phyloP scores from a whole-genome alignment of 257 asterid species.

The Coffea canephora region DNA sequence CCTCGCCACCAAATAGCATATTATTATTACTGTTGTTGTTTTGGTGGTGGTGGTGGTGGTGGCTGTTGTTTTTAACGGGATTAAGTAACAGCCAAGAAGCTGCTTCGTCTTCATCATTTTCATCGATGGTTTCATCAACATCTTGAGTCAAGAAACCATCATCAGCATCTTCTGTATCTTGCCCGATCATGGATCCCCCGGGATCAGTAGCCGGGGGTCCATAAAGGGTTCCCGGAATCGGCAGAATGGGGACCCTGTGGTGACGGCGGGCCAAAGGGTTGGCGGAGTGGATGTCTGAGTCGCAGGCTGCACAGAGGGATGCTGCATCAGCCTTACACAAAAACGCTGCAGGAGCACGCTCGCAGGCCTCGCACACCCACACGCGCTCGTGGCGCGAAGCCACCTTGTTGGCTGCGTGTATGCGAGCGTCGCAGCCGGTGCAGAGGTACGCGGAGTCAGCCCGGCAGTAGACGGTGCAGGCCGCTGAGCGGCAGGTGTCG shows the following conservation, averaged over 20 bases:
- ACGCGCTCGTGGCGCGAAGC: conserved; percentile 54
- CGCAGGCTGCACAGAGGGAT: conserved; percentile 72
- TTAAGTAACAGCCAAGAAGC: conserved; percentile 67
- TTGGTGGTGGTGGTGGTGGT: conserved; percentile 6
- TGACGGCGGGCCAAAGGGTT: conserved; percentile 86
- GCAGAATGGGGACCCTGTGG: conserved; percentile 66
- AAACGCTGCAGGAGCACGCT: conserved; percentile 62
- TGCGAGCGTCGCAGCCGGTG: conserved; percentile 47
- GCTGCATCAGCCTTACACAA: conserved; percentile 81
- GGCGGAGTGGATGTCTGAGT: conserved; percentile 72
- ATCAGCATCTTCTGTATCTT: conserved; percentile 16
- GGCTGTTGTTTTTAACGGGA: conserved; percentile 36
- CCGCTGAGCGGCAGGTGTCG: conserved; percentile 52
- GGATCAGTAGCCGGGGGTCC: conserved; percentile 23
- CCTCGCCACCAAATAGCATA: conserved; percentile 38
- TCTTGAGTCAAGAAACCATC: conserved; percentile 37
- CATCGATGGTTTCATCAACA: conserved; percentile 30
- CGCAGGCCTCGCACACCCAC: conserved; percentile 59
- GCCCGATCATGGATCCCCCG: conserved; percentile 16
- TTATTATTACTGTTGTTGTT: conserved; percentile 14
- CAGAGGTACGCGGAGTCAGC: conserved; percentile 61
- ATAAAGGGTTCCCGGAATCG: conserved; percentile 32
- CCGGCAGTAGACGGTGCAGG: conserved; percentile 56
- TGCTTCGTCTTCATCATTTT: conserved; percentile 63
- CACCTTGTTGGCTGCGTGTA: conserved; percentile 37